Base-by-base conservation (phyloP, 768 basidiomycete species). In the Hygrocybe coccinea region DNA sequence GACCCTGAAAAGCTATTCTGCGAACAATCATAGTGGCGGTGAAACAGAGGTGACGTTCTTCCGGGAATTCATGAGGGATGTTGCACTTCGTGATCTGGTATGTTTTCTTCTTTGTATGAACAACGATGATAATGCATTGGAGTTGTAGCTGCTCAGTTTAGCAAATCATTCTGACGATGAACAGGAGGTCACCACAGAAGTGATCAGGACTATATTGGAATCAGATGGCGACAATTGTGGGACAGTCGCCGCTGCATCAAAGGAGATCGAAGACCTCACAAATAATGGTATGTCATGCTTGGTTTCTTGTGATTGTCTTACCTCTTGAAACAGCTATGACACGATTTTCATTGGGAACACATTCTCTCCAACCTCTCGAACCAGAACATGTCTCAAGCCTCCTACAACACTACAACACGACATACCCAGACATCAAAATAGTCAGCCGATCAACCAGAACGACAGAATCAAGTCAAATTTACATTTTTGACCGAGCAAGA, bases 1-100 rank as follows among this genome's bases (percentile, higher is more conserved):
- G 25, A 62, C 72, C 2, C 56, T 74, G 3, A 74, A 74, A 58
- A 61, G 61, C 5, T 72, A 66, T 59, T 67, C 67, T 25, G 71
- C 70, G 0, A 67, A 65, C 34, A 72, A 73, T 38, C 70, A 69
- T 39, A 56, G 33, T 2, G 44, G 21, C 2, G 62, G 66, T 0
- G 71, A 54, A 29, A 15, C 45, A 2, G 52, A 45, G 17, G 44
- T 39, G 6, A 3, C 47, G 5, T 49, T 49, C 47, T 33, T 49
- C 29, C 24, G 19, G 5, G 38, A 3, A 14, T 39, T 39, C 19
- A 19, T 19, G 19, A 14, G 38, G 12, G 38, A 39, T 39, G 38
- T 39, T 4, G 11, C 4, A 15, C 38, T 39, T 3, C 38, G 11
- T 3, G 38, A 39, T 12, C 11, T 39, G 38, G 38, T 39, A 15